phyloP scores from a whole-genome alignment of 2,329 filamentous ascomycete genomes.

The Colletotrichum sp. region DNA sequence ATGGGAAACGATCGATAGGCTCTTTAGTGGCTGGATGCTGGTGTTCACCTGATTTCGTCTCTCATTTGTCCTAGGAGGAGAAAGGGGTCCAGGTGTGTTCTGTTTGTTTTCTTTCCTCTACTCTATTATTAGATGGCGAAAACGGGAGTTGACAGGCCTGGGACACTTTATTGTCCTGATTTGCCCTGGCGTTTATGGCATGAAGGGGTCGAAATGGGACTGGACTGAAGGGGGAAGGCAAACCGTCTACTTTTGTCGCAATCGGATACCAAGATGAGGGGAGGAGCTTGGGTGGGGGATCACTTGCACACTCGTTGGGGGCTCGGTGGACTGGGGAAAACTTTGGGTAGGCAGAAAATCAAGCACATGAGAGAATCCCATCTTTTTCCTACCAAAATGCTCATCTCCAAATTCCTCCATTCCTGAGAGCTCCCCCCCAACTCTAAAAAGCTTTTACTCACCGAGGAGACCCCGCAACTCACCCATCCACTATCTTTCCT shows the following conservation, averaged over 20 bases:
- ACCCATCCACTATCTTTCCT: not conserved
- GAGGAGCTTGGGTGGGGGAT: not conserved
- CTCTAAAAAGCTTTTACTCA: not conserved
- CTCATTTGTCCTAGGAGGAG: not conserved
- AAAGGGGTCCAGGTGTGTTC: not conserved
- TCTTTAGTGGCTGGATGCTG: not conserved
- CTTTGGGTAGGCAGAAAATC: not conserved
- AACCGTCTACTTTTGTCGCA: not conserved
- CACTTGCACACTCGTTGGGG: not conserved
- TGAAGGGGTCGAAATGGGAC: not conserved
- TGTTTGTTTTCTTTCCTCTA: not conserved
- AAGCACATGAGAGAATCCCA: not conserved
- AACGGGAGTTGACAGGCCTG: not conserved
- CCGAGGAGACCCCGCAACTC: not conserved
- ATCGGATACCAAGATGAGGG: not conserved
- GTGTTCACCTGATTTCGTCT: conserved; percentile 7
- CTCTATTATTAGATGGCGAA: conserved; percentile 16
- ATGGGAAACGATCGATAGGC: conserved; percentile 10
- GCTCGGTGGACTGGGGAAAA: not conserved
- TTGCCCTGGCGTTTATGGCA: not conserved
- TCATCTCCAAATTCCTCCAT: not conserved
- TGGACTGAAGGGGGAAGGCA: not conserved
- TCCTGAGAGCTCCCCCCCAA: not conserved
- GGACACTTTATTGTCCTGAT: not conserved
- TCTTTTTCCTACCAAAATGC: not conserved